Evolutionary conservation across 345 rosid species (phyloP), one percentile per base, ranked within the genome.

Genomic region (Anacardium occidentale): DNA sequence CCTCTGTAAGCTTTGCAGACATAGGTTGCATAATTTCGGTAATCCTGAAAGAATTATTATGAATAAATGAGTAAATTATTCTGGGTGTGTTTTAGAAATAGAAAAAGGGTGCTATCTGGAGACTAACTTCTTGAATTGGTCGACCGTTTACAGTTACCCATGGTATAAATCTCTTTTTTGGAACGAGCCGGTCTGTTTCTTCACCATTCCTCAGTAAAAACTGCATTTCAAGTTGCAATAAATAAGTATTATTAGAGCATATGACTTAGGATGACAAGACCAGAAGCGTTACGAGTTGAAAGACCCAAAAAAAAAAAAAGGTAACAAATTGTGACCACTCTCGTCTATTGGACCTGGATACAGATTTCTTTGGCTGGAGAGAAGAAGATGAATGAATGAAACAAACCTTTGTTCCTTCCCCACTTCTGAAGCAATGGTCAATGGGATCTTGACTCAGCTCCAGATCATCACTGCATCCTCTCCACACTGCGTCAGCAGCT

Each of bases 131-230:
- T 67, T 63, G 68, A 2, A 86, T 79, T 24, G 84, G 72, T 32
- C 67, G 76, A 47, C 71, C 61, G 62, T 86, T 69, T 14, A 83
- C 83, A 4, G 77, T 77, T 53, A 86, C 79, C 85, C 85, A 86
- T 11, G 89, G 87, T 1, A 86, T 85, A 68, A 74, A 81, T 64
- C 74, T 78, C 54, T 80, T 85, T 0, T 81, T 66, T 6, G 87
- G 89, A 62, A 66, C 72, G 18, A 85, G 83, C 11, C 59, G 68
- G 8, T 68, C 74, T 1, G 89, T 86, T 70, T 86, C 84, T 2
- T 48, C 76, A 4, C 75, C 85, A n/a, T 79, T 67, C 53, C 54
- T 42, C 42, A 66, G 65, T 47, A 71, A 73, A 8, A 86, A 75
- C 87, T 86, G 85, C 42, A 37, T 1, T 37, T 37, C 42, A 37